Evolutionary conservation across 1,284 basidiomycete species (phyloP), one percentile per base, ranked within the genome.

Genomic region (Vanrija pseudolonga): DNA sequence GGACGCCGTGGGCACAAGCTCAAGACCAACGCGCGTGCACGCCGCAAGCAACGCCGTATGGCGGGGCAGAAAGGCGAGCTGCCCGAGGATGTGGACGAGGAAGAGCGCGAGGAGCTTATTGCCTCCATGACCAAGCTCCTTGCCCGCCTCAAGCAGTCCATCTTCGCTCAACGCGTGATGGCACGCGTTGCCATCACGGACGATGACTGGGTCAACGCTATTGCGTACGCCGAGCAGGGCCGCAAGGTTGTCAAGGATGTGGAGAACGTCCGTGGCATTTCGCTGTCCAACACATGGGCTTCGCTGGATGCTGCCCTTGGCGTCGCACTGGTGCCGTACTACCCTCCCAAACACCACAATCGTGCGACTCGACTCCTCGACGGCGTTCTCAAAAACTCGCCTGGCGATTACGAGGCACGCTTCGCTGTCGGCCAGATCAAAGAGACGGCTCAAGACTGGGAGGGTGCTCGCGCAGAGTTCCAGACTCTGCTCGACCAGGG

Each of bases 311-410:
- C 70, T 2, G 63, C 60, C 2, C 63, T 77, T 14, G 75, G 70
- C 41, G 62, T 74, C 0, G 86, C 89, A 4, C 80, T 96, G 17
- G 88, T 93, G 1, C 87, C 96, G 62, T 80, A 89, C 50, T 90
- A 85, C 73, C 85, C 94, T 11, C 95, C 95, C 0, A 92, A 93
- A 66, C 86, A 97, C 65, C 95, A 98, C 70, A 65, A 79, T 14
- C 84, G 86, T 43, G 94, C 95, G 1, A 77, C 86, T 26, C 77
- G 82, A 14, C 80, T 95, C 6, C 79, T 95, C 23, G 83, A 89
- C 36, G 82, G 84, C 3, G 81, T 94, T 5, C 81, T 98, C 5
- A 64, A 78, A 1, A 72, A 80, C 45, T 82, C 86, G 39, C 82
- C 86, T 0, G 69, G 81, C 43, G 87, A 93, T 65, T 76, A 85